Percentiles rank a stretch among this genome's conserved stretches.
Evolutionary conservation across 78 protist species (phyloP).

Genomic region (Isochrysis galbana): DNA sequence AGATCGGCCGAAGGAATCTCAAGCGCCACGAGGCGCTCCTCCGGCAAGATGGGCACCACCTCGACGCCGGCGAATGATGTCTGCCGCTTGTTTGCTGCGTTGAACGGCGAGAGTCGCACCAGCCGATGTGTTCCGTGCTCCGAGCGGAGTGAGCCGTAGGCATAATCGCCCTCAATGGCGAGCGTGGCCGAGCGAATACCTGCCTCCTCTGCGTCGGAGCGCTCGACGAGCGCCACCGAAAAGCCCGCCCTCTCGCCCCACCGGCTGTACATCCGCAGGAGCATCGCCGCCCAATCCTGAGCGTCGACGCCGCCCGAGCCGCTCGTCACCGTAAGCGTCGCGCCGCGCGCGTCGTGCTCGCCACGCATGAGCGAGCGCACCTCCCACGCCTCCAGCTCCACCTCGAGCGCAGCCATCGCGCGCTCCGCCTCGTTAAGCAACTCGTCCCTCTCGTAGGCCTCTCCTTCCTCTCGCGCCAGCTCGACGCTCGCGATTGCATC

Average conservation of each 20-base stretch:
- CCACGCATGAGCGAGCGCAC: background rate
- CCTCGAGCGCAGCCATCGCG: background rate
- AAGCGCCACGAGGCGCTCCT: background rate
- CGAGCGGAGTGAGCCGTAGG: slow-evolving; percentile 22
- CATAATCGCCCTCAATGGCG: background rate
- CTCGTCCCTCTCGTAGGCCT: background rate
- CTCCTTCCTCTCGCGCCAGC: background rate
- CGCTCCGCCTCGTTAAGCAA: background rate
- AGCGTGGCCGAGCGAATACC: slow-evolving; percentile 38
- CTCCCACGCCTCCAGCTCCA: slow-evolving; percentile 1
- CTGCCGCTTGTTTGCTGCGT: slow-evolving; percentile 35
- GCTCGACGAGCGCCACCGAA: background rate
- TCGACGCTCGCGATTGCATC: background rate
- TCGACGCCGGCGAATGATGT: slow-evolving; percentile 46
- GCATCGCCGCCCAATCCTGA: slow-evolving; percentile 52
- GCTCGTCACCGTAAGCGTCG: background rate
- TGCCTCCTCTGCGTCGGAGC: slow-evolving; percentile 33
- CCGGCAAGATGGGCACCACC: slow-evolving; percentile 43
- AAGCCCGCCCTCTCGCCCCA: slow-evolving; percentile 31
- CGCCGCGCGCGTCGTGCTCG: background rate
- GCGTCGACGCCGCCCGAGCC: slow-evolving; percentile 56
- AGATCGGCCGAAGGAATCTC: background rate
- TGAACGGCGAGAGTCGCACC: slow-evolving; percentile 50
- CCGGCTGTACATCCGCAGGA: slow-evolving; percentile 38
- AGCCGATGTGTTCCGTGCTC: slow-evolving; percentile 50